Evolutionary conservation across 176 grass and related monocot genomes (phyloP).

Genomic region (Avena atlantica): DNA sequence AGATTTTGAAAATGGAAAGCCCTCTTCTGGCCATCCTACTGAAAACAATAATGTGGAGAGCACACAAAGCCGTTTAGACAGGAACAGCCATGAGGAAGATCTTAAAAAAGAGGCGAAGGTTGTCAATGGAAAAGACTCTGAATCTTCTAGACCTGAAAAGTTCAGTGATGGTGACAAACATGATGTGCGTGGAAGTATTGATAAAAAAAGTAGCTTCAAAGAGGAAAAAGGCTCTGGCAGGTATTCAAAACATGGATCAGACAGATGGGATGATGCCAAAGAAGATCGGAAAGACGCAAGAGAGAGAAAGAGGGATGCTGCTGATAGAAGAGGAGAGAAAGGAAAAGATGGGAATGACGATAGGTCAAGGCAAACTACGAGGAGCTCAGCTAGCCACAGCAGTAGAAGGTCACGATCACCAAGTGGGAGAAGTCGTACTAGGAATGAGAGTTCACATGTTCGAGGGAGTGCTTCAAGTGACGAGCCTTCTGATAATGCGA

Average conservation of each 20-base stretch:
- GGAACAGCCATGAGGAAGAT: constrained; percentile 42
- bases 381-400: constrained; percentile 50
- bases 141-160: constrained; percentile 43
- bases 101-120: constrained; percentile 38
- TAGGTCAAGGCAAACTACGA: constrained; percentile 48
- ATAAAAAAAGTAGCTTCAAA: constrained; percentile 54
- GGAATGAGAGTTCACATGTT: constrained; percentile 65
- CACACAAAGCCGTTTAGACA: constrained; percentile 41
- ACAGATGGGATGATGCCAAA: constrained; percentile 52
- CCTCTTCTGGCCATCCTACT: background rate
- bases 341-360: constrained; percentile 55
- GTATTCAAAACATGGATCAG: constrained; percentile 38
- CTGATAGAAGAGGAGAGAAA: constrained; percentile 60
- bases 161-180: constrained; percentile 53
- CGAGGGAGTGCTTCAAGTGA: constrained; percentile 61
- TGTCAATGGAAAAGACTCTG: constrained; percentile 40
- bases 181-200: constrained; percentile 47
- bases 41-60: constrained; percentile 49
- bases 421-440: constrained; percentile 47
- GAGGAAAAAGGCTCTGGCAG: constrained; percentile 52
- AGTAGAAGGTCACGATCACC: constrained; percentile 64
- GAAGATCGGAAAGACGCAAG: constrained; percentile 53
- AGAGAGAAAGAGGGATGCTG: constrained; percentile 61
- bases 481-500: constrained; percentile 65
- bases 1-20: constrained; percentile 39